Percentiles rank a stretch among this genome's conserved stretches.
Conservation (phyloP, 306 rosid species). For the Cicer judaicum region DNA sequence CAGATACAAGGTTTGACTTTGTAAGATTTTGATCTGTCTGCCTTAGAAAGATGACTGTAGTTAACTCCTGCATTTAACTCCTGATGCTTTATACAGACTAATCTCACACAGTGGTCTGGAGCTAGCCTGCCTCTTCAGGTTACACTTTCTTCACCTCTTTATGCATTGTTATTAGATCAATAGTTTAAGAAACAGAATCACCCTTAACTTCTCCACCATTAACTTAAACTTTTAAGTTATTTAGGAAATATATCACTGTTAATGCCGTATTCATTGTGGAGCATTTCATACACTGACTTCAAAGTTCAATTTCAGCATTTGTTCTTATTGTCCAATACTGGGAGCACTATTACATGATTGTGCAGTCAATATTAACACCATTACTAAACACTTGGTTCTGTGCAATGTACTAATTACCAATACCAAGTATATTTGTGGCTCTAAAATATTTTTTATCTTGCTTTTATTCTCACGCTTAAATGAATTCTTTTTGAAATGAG, state of each 20-base stretch:
- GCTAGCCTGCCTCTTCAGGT: conserved; percentile 99
- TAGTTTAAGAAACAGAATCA: conserved; percentile 19
- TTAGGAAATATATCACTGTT: background rate
- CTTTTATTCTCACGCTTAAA: conserved; percentile 29
- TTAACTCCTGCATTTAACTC: conserved; percentile 50
- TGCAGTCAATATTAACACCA: conserved; percentile 6
- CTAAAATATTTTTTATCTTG: conserved; percentile 1
- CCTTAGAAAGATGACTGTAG: conserved; percentile 22
- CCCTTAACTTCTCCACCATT: conserved; percentile 19
- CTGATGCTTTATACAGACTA: conserved; percentile 68
- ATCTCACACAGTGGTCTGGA: conserved; percentile 96
- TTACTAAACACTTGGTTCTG: conserved; percentile 5
- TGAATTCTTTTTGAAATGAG: conserved; percentile 22
- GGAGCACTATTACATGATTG: conserved; percentile 13
- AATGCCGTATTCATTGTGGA: no score
- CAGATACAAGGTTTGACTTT: conserved; percentile 82
- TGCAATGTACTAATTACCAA: background rate
- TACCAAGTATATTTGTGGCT: background rate
- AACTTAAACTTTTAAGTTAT: conserved; percentile 25
- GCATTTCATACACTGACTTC: conserved; percentile 12
- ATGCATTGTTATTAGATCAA: conserved; percentile 26
- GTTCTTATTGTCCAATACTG: background rate
- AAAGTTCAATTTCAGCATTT: conserved; percentile 13
- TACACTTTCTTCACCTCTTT: conserved; percentile 35
- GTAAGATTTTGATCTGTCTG: conserved; percentile 36